A percentile compares a stretch with the other conserved stretches of the same genome.
Evolutionary conservation across 2,329 filamentous ascomycete species (phyloP).

Genomic region (Ophiocordyceps camponoti-floridani): DNA sequence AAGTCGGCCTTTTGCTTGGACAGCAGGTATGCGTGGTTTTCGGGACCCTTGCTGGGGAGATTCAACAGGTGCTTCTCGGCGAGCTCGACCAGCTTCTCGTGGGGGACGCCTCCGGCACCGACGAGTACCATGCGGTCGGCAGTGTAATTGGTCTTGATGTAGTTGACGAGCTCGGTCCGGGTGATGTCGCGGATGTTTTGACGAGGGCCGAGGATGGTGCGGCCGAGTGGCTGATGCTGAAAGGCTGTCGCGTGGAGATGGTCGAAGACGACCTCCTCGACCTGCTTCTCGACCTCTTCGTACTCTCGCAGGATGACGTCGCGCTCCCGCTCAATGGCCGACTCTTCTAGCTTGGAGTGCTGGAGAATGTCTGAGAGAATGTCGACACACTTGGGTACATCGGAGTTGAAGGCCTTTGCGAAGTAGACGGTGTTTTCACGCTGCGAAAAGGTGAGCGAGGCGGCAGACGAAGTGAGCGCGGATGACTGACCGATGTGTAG

Average conservation of each 20-base stretch:
- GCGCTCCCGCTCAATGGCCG: slow-evolving; percentile 90
- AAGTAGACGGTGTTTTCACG: slow-evolving; percentile 99
- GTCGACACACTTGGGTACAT: slow-evolving; percentile 90
- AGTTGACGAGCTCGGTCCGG: slow-evolving; percentile 75
- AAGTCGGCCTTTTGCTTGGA: slow-evolving; percentile 88
- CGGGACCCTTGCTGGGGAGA: slow-evolving; percentile 58
- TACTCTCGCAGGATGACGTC: slow-evolving; percentile 98
- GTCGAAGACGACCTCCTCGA: slow-evolving; percentile 98
- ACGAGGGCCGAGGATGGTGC: slow-evolving; percentile 92
- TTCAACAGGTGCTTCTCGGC: slow-evolving; percentile 88
- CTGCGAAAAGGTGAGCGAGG: slow-evolving; percentile 25
- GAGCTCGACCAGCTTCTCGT: slow-evolving; percentile 84
- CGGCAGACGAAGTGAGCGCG: slow-evolving; percentile 5
- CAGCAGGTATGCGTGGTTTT: slow-evolving; percentile 55
- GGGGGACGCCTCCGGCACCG: slow-evolving; percentile 82
- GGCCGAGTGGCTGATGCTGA: slow-evolving; percentile 88
- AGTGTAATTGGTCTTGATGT: slow-evolving; percentile 99
- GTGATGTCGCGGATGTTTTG: slow-evolving; percentile 97
- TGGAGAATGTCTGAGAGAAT: slow-evolving; percentile 98
- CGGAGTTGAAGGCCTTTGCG: slow-evolving; percentile 96
- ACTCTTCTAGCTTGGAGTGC: slow-evolving; percentile 92
- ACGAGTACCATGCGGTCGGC: slow-evolving; percentile 99
- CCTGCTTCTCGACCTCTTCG: slow-evolving; percentile 99
- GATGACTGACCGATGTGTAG: slow-evolving; percentile 79
- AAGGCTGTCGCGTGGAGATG: slow-evolving; percentile 96